Percentiles rank a stretch among this genome's conserved stretches.
These are phyloP conservation scores for Tripidium arundinaceum DNA, from an alignment of 202 grass and related monocot species.

Conservation along the genomic window DNA sequence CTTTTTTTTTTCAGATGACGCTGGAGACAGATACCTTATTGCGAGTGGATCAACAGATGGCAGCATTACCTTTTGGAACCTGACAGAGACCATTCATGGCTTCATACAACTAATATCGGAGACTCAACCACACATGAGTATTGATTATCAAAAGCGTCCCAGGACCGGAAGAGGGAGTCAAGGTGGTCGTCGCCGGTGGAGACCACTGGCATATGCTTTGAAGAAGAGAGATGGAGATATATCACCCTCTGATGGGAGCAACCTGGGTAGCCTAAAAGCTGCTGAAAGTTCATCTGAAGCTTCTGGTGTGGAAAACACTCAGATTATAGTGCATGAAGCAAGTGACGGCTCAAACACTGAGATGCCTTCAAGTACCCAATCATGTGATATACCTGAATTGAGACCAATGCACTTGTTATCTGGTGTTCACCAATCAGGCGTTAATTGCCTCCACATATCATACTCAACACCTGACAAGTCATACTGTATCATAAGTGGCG, in stretches of 20 bases:
- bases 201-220: constrained; percentile 48
- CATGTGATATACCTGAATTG: constrained; percentile 48
- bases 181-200: constrained; percentile 68
- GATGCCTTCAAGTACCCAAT: constrained; percentile 21
- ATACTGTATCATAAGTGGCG: constrained; percentile 66
- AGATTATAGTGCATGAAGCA: constrained; percentile 15
- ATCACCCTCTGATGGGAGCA: constrained; percentile 5
- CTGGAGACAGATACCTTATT: constrained; percentile 56
- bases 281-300: constrained; percentile 16
- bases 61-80: constrained; percentile 85
- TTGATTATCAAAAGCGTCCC: constrained; percentile 69
- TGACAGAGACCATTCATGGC: constrained; percentile 58
- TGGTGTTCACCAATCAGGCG: constrained; percentile 76
- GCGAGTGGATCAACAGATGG: constrained; percentile 84
- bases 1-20: constrained; percentile 49
- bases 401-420: constrained; percentile 43
- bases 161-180: constrained; percentile 92
- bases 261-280: background rate
- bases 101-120: constrained; percentile 75
- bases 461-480: constrained; percentile 12
- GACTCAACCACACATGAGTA: constrained; percentile 57
- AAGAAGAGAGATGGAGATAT: constrained; percentile 15
- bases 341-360: constrained; percentile 1
- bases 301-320: constrained; percentile 9
- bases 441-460: constrained; percentile 74